These are phyloP conservation scores for Turnera subulata DNA, from an alignment of 345 rosid genomes.

Conservation along the genomic window DNA sequence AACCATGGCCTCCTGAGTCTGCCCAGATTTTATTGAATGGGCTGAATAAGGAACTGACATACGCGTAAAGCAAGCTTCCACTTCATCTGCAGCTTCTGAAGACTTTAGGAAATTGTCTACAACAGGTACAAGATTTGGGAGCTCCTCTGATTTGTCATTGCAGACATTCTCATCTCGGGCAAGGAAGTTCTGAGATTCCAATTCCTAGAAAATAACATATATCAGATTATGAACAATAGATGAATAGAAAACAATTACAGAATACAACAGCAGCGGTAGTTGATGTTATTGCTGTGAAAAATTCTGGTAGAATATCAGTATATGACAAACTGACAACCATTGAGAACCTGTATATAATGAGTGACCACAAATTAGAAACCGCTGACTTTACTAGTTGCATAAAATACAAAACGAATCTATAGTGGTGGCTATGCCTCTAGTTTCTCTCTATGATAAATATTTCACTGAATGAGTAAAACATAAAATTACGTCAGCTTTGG, in stretches of 20 bases:
- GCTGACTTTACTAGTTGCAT: too few species aligned
- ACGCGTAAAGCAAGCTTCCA: constrained; percentile 35
- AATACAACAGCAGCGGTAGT: too few species aligned
- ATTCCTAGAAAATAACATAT: constrained; percentile 31
- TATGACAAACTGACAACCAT: too few species aligned
- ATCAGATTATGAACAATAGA: too few species aligned
- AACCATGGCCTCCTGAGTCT: constrained; percentile 24
- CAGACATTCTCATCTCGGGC: constrained; percentile 20
- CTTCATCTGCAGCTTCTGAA: constrained; percentile 32
- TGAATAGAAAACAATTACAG: too few species aligned
- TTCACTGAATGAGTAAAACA: neutral
- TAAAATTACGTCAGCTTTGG: neutral
- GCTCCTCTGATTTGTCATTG: constrained; percentile 35
- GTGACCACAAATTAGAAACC: too few species aligned
- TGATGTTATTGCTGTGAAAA: too few species aligned
- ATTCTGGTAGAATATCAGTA: too few species aligned
- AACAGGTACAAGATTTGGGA: constrained; percentile 41
- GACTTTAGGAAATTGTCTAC: constrained; percentile 26
- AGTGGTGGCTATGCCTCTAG: too few species aligned
- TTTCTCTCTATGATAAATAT: neutral
- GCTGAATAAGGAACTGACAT: constrained; percentile 22
- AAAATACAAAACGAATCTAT: too few species aligned
- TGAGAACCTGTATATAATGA: too few species aligned
- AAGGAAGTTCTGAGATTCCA: constrained; percentile 21
- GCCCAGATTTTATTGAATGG: constrained; percentile 32